Evolutionary conservation across 2,329 filamentous ascomycete species (phyloP), one percentile per base, ranked within the genome.

Genomic region (Capronia coronata): DNA sequence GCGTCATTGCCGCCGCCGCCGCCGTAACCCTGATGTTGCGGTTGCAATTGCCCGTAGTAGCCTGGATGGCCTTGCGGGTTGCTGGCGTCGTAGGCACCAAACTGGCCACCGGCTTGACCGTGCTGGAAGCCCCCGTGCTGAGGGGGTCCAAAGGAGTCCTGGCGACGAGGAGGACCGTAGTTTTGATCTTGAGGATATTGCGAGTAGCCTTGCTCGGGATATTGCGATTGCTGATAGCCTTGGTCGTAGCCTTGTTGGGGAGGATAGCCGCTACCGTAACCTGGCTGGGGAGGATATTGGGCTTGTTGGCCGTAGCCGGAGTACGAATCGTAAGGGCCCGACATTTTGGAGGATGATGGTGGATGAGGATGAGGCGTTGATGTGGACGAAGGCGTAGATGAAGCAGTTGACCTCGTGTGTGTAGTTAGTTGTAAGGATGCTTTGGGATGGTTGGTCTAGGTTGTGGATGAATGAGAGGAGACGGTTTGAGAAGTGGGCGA

Each of bases 281-380:
- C 57, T 38, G 57, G 58, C 21, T 49, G 52, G 11, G 49, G 54
- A n/a, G 49, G 54, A 30, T 65, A 63, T 22, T 58, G 54, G 1
- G 59, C 51, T 38, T 64, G 62, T 47, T 67, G 63, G 27, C 51
- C 50, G 38, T 65, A 63, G 29, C 45, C 45, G 47, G 52, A 52
- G 44, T 69, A 62, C 35, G 71, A 67, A 55, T 74, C 69, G 67
- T 77, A 77, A 30, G 73, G 73, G 51, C 73, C 73, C 13, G 74
- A 76, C 75, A 78, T 78, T 49, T 16, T 39, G 44, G 23, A 25
- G n/a, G 5, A 27, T n/a, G n/a, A n/a, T n/a, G n/a, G n/a, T n/a
- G n/a, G n/a, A n/a, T n/a, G n/a, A n/a, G n/a, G n/a, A n/a, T n/a
- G n/a, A n/a, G n/a, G n/a, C n/a, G n/a, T n/a, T n/a, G n/a, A n/a